These are phyloP conservation scores for Rauvolfia tetraphylla DNA, from an alignment of 257 asterid genomes.

Conservation along the genomic window DNA sequence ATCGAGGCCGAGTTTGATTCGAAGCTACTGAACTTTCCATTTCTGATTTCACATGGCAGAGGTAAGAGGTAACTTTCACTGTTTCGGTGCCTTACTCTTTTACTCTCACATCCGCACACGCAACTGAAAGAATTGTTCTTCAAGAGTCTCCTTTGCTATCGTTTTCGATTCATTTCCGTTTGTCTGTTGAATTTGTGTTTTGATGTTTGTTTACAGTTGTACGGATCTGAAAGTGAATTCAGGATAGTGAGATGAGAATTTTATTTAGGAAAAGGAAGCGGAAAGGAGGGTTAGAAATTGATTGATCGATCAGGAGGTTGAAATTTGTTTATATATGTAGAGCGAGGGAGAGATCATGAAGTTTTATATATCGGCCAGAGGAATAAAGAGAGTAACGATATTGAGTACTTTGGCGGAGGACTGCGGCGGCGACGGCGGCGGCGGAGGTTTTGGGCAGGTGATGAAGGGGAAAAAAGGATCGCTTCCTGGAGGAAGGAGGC, in stretches of 20 bases:
- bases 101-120: not conserved
- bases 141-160: not conserved
- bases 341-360: conserved; percentile 35
- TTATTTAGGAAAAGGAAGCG: not conserved
- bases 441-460: conserved; percentile 36
- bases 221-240: conserved; percentile 8
- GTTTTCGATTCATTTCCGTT: not conserved
- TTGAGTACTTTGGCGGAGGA: conserved; percentile 23
- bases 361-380: conserved; percentile 43
- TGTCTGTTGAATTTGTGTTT: not conserved
- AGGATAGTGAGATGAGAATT: conserved; percentile 7
- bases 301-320: not conserved
- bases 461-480: conserved; percentile 24
- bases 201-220: not conserved
- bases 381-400: conserved; percentile 42
- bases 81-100: not conserved
- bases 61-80: not conserved
- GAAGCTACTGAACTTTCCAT: not conserved
- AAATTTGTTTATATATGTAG: not conserved
- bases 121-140: not conserved
- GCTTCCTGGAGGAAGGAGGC: conserved; percentile 33
- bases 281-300: not conserved
- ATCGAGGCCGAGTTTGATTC: not conserved
- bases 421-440: conserved; percentile 31
- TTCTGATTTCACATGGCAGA: not conserved